phyloP scores from a whole-genome alignment of 2,329 filamentous ascomycete genomes.

The Calonectria fujianensis region DNA sequence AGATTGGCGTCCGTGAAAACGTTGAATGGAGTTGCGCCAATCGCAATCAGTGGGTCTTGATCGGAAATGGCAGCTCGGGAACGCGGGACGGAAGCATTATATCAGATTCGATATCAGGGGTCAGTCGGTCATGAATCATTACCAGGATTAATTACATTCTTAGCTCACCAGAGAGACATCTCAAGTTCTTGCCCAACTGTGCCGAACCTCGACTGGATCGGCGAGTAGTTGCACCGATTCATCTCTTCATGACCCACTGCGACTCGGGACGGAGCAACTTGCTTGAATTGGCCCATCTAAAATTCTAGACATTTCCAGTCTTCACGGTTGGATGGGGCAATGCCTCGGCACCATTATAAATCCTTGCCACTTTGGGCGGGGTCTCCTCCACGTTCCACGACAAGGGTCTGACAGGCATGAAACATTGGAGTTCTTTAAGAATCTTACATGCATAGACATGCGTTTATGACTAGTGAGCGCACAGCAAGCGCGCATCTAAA shows the following conservation, averaged over 20 bases:
- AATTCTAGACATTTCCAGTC: neutral
- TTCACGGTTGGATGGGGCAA: neutral
- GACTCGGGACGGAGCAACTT: slow-evolving; percentile 12
- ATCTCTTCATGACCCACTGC: neutral
- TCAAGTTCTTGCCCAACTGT: neutral
- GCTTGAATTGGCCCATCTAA: neutral
- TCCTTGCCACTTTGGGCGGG: neutral
- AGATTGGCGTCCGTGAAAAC: neutral
- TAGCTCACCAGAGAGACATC: neutral
- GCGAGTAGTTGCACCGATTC: neutral
- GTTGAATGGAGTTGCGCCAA: neutral
- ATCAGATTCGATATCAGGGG: neutral
- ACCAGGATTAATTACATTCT: neutral
- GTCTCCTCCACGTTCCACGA: neutral
- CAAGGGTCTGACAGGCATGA: neutral
- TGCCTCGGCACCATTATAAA: neutral
- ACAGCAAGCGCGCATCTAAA: neutral
- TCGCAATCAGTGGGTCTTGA: neutral
- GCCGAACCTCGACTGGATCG: neutral
- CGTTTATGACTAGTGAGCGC: neutral
- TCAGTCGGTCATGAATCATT: neutral
- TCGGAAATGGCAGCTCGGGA: neutral
- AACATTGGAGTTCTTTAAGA: neutral
- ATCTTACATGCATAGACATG: neutral
- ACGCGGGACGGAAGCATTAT: neutral